phyloP scores from a whole-genome alignment of 768 basidiomycete species.

The Ramaria sp. region DNA sequence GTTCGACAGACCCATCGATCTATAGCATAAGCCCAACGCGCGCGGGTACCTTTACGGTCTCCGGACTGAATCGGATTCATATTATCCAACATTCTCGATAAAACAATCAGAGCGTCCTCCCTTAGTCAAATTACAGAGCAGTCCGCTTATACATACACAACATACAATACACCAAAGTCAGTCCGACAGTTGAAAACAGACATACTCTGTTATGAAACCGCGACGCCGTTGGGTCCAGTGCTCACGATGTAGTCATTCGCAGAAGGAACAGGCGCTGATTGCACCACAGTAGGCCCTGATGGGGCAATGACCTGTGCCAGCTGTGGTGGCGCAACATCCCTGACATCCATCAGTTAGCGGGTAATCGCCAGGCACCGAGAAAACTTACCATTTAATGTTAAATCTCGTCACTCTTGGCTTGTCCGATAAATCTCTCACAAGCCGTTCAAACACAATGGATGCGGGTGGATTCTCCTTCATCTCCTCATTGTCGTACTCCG shows the following conservation, averaged over 20 bases:
- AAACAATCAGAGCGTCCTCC: too few relatives aligned
- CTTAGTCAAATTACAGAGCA: too few relatives aligned
- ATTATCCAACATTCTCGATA: too few relatives aligned
- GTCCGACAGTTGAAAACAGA: too few relatives aligned
- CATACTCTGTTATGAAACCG: slow-evolving; percentile 1
- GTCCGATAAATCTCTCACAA: slow-evolving; percentile 79
- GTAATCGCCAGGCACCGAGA: too few relatives aligned
- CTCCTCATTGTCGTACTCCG: slow-evolving; percentile 94
- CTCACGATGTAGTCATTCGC: slow-evolving; percentile 51
- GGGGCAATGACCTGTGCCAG: slow-evolving; percentile 21
- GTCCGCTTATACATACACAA: too few relatives aligned
- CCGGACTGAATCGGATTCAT: too few relatives aligned
- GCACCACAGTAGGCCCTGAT: slow-evolving; percentile 46
- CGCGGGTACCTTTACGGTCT: too few relatives aligned
- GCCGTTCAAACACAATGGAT: slow-evolving; percentile 58
- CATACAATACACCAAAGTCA: too few relatives aligned
- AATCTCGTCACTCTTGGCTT: slow-evolving; percentile 93
- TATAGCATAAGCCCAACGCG: too few relatives aligned
- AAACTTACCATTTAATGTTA: slow-evolving; percentile 71
- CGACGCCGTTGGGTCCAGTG: slow-evolving; percentile 14
- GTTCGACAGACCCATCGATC: too few relatives aligned
- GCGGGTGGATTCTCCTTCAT: slow-evolving; percentile 66
- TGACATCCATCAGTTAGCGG: slow-evolving; percentile 16
- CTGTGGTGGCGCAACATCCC: slow-evolving; percentile 54
- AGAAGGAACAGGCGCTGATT: slow-evolving; percentile 64